Percentiles rank a stretch among this genome's conserved stretches.
These are phyloP conservation scores for Millerago galiae DNA, from an alignment of 805 yeast species.

Conservation along the genomic window DNA sequence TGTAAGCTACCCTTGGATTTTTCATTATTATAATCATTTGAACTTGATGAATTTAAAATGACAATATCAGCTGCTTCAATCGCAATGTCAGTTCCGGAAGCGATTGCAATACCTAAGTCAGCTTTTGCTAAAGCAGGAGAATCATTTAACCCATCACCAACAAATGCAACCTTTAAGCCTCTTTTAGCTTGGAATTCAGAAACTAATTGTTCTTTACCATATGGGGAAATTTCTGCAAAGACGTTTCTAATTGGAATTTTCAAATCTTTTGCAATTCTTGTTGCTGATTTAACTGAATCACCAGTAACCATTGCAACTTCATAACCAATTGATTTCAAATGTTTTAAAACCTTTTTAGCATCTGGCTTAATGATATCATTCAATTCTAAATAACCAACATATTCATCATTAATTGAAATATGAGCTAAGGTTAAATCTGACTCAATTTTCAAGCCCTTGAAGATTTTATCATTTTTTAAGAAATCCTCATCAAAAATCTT, in stretches of 20 bases:
- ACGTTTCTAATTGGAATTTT: constrained; percentile 62
- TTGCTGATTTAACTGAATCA: constrained; percentile 61
- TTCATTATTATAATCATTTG: constrained; percentile 1
- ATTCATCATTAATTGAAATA: constrained; percentile 50
- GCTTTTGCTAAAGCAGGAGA: constrained; percentile 92
- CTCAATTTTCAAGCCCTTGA: constrained; percentile 16
- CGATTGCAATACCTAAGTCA: constrained; percentile 84
- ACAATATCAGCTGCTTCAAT: constrained; percentile 96
- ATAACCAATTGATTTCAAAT: constrained; percentile 45
- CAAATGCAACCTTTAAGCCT: constrained; percentile 61
- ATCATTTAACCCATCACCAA: constrained; percentile 98
- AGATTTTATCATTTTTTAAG: constrained; percentile 10
- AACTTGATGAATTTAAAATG: constrained; percentile 35
- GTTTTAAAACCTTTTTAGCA: constrained; percentile 52
- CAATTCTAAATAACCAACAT: constrained; percentile 61
- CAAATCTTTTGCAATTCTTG: constrained; percentile 54
- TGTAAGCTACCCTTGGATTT: constrained; percentile 28
- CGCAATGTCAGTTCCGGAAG: constrained; percentile 93
- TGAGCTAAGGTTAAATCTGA: constrained; percentile 43
- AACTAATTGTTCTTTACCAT: constrained; percentile 67
- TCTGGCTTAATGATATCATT: constrained; percentile 64
- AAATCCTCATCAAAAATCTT: constrained; percentile 13
- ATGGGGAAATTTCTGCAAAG: constrained; percentile 72
- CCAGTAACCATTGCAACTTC: constrained; percentile 87
- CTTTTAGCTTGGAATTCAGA: constrained; percentile 40